These are phyloP conservation scores for Fraxinus dipetala DNA, from an alignment of 305 asterid genomes.

Conservation along the genomic window DNA sequence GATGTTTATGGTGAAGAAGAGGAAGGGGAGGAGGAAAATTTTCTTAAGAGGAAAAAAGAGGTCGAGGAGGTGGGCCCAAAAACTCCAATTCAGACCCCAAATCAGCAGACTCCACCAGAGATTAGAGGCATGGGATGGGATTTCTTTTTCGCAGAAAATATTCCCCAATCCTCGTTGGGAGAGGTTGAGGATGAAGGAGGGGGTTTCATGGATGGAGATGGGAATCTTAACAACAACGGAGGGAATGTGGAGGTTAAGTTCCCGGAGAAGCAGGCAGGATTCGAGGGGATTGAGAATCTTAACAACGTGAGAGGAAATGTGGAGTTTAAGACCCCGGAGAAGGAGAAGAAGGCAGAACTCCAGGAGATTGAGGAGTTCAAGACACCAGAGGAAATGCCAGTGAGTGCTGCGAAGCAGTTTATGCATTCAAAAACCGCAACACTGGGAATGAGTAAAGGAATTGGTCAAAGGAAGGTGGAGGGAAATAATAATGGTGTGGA, in stretches of 20 bases:
- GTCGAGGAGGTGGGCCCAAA: conserved; percentile 28
- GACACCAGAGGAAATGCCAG: conserved; percentile 56
- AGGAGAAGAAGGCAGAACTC: conserved; percentile 40
- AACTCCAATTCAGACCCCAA: conserved; percentile 47
- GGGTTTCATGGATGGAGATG: conserved; percentile 29
- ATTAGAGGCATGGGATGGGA: conserved; percentile 80
- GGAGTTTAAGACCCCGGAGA: conserved; percentile 71
- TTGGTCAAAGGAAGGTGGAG: conserved; percentile 31
- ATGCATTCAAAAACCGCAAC: conserved; percentile 88
- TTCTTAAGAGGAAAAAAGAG: conserved; percentile 45
- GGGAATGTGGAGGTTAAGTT: conserved; percentile 54
- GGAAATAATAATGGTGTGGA: conserved; percentile 54
- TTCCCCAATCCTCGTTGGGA: conserved; percentile 36
- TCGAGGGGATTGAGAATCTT: conserved; percentile 26
- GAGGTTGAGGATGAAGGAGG: conserved; percentile 55
- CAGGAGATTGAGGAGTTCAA: conserved; percentile 49
- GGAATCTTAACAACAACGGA: conserved; percentile 31
- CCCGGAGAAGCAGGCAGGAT: conserved; percentile 60
- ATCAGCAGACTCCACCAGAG: conserved; percentile 61
- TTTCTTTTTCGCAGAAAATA: conserved; percentile 60
- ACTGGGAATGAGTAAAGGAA: conserved; percentile 41
- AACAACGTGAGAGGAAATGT: conserved; percentile 35
- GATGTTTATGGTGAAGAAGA: conserved; percentile 53
- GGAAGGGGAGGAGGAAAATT: conserved; percentile 38
- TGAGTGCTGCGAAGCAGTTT: conserved; percentile 43